phyloP scores from a whole-genome alignment of 1,139 yeast species.

The Suhomyces bribrorum region DNA sequence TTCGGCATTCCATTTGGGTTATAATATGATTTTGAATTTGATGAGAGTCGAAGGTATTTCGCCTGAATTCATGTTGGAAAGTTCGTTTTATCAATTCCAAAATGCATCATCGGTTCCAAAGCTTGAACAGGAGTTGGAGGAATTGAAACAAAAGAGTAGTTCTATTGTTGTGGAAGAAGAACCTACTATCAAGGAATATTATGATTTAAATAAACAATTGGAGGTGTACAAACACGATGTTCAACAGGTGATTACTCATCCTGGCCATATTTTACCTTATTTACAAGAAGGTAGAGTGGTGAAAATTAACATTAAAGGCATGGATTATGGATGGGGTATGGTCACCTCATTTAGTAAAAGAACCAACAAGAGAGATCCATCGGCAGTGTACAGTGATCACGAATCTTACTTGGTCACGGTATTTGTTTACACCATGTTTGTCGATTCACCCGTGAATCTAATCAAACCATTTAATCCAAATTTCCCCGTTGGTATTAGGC shows the following conservation, averaged over 20 bases:
- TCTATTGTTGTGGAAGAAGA: conserved; percentile 74
- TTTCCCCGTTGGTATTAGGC: conserved; percentile 86
- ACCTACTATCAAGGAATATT: conserved; percentile 71
- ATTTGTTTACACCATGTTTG: conserved; percentile 75
- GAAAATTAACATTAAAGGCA: conserved; percentile 57
- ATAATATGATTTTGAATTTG: conserved; percentile 93
- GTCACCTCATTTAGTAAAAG: conserved; percentile 78
- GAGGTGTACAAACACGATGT: conserved; percentile 73
- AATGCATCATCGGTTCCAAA: conserved; percentile 87
- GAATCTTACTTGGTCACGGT: conserved; percentile 88
- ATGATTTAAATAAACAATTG: conserved; percentile 74
- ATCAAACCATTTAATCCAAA: conserved; percentile 72
- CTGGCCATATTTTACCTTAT: conserved; percentile 80
- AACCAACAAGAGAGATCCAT: conserved; percentile 55
- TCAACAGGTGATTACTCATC: conserved; percentile 85
- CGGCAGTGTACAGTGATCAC: conserved; percentile 65
- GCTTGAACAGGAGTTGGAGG: conserved; percentile 64
- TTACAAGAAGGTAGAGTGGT: conserved; percentile 87
- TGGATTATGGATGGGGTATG: conserved; percentile 94
- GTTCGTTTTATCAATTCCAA: conserved; percentile 94
- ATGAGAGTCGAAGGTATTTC: conserved; percentile 98
- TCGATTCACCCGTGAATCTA: conserved; percentile 71
- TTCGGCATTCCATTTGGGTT: conserved; percentile 95
- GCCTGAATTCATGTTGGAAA: conserved; percentile 94
- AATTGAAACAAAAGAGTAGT: conserved; percentile 50